phyloP scores from a whole-genome alignment of 192 early-diverging fungal genomes.

The Coemansia sp. region DNA sequence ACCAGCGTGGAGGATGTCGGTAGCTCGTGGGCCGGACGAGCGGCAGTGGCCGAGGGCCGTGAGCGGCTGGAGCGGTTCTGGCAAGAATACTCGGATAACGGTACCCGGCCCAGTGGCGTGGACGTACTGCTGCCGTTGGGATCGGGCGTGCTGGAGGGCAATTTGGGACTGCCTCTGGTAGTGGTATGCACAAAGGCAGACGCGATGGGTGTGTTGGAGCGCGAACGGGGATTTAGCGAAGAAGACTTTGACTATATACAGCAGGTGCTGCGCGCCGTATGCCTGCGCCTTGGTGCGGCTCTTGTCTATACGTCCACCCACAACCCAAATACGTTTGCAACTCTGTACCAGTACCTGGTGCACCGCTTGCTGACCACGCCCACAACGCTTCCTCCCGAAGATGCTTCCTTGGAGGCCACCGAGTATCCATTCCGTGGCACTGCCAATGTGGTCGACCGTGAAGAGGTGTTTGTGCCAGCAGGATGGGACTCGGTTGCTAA shows the following conservation, averaged over 20 bases:
- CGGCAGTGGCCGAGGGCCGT: conserved; percentile 65
- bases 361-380: conserved; percentile 61
- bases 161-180: conserved; percentile 85
- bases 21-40: conserved; percentile 63
- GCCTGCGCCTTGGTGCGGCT: conserved; percentile 85
- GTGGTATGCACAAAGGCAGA: conserved; percentile 87
- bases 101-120: conserved; percentile 9
- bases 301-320: conserved; percentile 86
- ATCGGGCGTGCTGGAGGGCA: conserved; percentile 75
- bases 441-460: conserved; percentile 83
- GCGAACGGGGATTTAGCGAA: conserved; percentile 80
- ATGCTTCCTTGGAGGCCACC: background rate
- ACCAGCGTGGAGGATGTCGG: conserved; percentile 54
- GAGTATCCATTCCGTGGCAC: conserved; percentile 62
- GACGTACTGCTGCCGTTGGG: conserved; percentile 68
- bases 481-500: conserved; percentile 95
- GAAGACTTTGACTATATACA: conserved; percentile 96
- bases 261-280: conserved; percentile 83
- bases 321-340: conserved; percentile 70
- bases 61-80: conserved; percentile 67
- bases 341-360: conserved; percentile 78
- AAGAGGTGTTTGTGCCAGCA: conserved; percentile 81
- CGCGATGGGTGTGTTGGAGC: conserved; percentile 67
- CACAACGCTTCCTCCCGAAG: conserved; percentile 7
- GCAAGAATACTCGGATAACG: conserved; percentile 67